These are phyloP conservation scores for Hymenoscyphus salicellus DNA, from an alignment of 2,329 filamentous ascomycete species.

Conservation along the genomic window DNA sequence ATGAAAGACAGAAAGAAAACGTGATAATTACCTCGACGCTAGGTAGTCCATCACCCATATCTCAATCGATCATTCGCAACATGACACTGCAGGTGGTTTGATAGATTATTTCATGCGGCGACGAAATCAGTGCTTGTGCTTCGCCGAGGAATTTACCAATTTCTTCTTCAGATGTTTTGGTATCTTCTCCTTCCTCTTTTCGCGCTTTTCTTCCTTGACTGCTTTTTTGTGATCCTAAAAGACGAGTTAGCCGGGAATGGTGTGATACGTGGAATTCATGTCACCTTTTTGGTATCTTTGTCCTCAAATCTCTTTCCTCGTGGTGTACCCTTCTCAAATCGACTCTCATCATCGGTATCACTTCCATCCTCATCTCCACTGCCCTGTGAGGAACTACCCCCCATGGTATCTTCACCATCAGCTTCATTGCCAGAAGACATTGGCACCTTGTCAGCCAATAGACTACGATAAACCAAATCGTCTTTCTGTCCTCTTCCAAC, in stretches of 20 bases:
- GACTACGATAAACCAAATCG: constrained; percentile 78
- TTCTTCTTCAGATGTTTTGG: constrained; percentile 96
- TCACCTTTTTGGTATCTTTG: constrained; percentile 80
- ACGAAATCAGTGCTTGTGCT: constrained; percentile 33
- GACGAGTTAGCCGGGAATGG: constrained; percentile 10
- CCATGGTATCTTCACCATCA: constrained; percentile 40
- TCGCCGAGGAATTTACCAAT: constrained; percentile 55
- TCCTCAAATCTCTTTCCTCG: constrained; percentile 84
- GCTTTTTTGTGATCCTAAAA: constrained; percentile 71
- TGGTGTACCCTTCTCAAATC: constrained; percentile 65
- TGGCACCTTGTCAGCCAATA: constrained; percentile 68
- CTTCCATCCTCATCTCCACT: constrained; percentile 39
- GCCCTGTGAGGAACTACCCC: constrained; percentile 40
- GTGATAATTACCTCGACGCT: not conserved
- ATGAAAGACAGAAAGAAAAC: not conserved
- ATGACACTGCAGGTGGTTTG: not conserved
- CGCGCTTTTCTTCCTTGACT: constrained; percentile 92
- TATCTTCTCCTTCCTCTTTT: constrained; percentile 92
- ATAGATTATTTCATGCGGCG: constrained; percentile 11
- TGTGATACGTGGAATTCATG: constrained; percentile 10
- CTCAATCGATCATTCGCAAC: not conserved
- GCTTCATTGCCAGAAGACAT: constrained; percentile 41
- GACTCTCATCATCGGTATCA: constrained; percentile 48
- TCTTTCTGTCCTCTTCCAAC: constrained; percentile 70
- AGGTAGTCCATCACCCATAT: not conserved